Conservation (phyloP, 495 filamentous ascomycete genomes). For the Penicillium samsonianum region DNA sequence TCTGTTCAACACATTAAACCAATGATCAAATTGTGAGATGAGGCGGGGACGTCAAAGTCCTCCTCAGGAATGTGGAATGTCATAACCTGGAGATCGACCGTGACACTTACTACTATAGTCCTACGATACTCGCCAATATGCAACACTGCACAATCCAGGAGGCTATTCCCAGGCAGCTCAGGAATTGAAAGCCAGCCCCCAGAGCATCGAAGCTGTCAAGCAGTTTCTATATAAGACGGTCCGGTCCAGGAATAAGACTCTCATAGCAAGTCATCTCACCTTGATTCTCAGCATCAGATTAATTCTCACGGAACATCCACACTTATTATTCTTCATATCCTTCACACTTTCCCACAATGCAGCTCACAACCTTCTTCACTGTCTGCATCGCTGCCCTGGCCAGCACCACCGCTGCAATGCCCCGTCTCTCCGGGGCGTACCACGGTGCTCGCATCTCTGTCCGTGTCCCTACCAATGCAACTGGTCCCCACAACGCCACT, state of each 20-base stretch:
- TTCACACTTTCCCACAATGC: constrained; percentile 19
- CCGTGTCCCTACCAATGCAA: constrained; percentile 22
- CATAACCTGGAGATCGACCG: background rate
- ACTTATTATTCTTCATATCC: background rate
- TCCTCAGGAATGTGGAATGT: constrained; percentile 13
- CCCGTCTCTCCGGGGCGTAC: constrained; percentile 25
- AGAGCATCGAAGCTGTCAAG: background rate
- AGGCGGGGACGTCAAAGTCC: background rate
- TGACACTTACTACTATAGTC: background rate
- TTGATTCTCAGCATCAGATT: background rate
- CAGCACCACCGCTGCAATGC: constrained; percentile 25
- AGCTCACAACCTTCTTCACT: constrained; percentile 23
- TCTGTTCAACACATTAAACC: background rate
- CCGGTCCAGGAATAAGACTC: background rate
- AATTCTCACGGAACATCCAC: background rate
- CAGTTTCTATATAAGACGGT: constrained; percentile 3
- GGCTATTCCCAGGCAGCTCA: background rate
- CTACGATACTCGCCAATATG: background rate
- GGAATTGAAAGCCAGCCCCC: constrained; percentile 1
- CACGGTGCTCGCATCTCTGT: constrained; percentile 21
- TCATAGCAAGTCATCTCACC: background rate
- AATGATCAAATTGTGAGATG: background rate
- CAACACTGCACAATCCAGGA: constrained; percentile 12
- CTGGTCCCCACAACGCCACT: constrained; percentile 22
- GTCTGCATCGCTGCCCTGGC: constrained; percentile 26